Conservation (phyloP, 306 rosid species). For the Vicia villosa region DNA sequence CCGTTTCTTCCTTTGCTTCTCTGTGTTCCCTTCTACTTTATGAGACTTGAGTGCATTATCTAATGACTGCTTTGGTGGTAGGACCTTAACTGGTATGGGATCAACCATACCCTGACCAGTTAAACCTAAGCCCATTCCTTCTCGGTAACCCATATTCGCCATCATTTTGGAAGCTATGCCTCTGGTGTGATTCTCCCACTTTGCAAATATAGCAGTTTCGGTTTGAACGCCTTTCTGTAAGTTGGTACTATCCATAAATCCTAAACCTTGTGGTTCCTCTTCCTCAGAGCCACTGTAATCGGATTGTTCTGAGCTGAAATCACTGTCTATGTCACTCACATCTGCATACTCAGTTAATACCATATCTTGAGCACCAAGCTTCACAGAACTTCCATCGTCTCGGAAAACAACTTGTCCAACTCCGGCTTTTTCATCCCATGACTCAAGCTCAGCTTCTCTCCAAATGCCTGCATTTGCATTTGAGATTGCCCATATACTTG, state of each 20-base stretch:
- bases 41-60: constrained; percentile 72
- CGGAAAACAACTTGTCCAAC: constrained; percentile 81
- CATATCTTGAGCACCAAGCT: constrained; percentile 65
- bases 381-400: constrained; percentile 75
- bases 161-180: constrained; percentile 97
- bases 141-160: constrained; percentile 92
- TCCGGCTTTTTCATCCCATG: constrained; percentile 72
- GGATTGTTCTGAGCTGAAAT: constrained; percentile 60
- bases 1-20: constrained; percentile 62
- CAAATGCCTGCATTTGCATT: constrained; percentile 64
- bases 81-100: constrained; percentile 77
- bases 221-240: constrained; percentile 77
- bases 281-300: constrained; percentile 74
- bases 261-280: constrained; percentile 65
- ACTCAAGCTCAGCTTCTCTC: constrained; percentile 91
- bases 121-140: constrained; percentile 87
- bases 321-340: constrained; percentile 53
- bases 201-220: constrained; percentile 84
- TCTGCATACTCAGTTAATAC: constrained; percentile 71
- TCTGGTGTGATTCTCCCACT: constrained; percentile 96
- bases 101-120: constrained; percentile 88
- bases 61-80: constrained; percentile 89
- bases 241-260: constrained; percentile 74
- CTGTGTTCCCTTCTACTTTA: constrained; percentile 45
- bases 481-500: constrained; percentile 76